A percentile compares a stretch with the other conserved stretches of the same genome.
phyloP scores from a whole-genome alignment of 1,284 basidiomycete genomes.

The Caloboletus firmus region DNA sequence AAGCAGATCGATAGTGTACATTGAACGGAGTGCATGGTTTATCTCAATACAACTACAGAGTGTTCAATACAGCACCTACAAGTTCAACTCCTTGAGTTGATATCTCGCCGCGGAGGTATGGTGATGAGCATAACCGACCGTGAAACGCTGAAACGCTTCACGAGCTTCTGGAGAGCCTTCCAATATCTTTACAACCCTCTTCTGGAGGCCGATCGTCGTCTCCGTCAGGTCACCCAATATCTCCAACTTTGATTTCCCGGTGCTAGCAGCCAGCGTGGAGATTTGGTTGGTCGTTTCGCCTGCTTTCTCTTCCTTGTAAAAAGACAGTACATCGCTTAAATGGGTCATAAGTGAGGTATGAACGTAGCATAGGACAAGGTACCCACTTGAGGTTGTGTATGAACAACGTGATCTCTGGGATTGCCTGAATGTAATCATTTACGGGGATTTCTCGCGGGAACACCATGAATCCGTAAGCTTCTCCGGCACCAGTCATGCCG shows the following conservation, averaged over 20 bases:
- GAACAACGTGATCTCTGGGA: constrained; percentile 28
- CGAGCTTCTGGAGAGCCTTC: constrained; percentile 14
- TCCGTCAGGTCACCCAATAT: constrained; percentile 25
- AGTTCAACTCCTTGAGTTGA: constrained; percentile 12
- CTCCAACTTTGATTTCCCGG: constrained; percentile 27
- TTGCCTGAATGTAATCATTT: constrained; percentile 30
- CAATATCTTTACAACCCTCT: constrained; percentile 17
- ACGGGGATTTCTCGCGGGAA: constrained; percentile 32
- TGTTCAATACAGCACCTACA: background rate
- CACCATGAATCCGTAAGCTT: constrained; percentile 31
- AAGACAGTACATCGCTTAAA: constrained; percentile 42
- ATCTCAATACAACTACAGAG: too few relatives aligned
- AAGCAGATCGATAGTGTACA: too few relatives aligned
- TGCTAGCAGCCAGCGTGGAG: constrained; percentile 29
- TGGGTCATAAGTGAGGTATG: background rate
- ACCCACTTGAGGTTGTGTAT: constrained; percentile 37
- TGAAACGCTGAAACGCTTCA: constrained; percentile 15
- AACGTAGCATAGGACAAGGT: background rate
- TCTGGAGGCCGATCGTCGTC: constrained; percentile 17
- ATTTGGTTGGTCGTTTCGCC: constrained; percentile 38
- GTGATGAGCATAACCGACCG: constrained; percentile 21
- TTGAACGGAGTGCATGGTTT: too few relatives aligned
- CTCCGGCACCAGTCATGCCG: too few relatives aligned
- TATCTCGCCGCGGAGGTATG: constrained; percentile 22
- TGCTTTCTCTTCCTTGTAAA: constrained; percentile 42